Percentiles rank a stretch among this genome's conserved stretches.
Conservation (phyloP, 202 grass and related monocot genomes). For the Dendrocalamus latiflorus region DNA sequence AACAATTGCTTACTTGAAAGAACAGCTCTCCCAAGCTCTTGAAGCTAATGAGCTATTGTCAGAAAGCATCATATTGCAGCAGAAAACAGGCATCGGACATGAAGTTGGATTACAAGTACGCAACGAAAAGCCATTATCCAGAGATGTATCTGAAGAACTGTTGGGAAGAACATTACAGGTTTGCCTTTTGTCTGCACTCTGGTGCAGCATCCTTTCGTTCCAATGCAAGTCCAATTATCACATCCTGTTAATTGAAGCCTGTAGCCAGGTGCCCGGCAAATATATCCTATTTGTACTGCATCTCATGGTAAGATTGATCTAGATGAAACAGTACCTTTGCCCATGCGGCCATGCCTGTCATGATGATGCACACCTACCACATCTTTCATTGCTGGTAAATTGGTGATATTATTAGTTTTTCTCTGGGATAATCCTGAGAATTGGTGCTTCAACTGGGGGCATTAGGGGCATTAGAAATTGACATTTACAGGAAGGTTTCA, state of each 20-base stretch:
- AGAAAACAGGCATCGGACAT: slow-evolving; percentile 19
- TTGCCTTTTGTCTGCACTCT: slow-evolving; percentile 19
- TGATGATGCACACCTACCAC: neutral
- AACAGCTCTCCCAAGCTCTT: slow-evolving; percentile 54
- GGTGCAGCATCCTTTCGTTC: neutral
- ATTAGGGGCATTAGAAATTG: neutral
- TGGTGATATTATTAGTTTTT: neutral
- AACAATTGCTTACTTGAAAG: slow-evolving; percentile 48
- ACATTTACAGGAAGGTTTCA: slow-evolving; percentile 1
- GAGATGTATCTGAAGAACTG: slow-evolving; percentile 35
- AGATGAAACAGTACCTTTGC: neutral
- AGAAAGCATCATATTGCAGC: slow-evolving; percentile 27
- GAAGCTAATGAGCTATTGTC: slow-evolving; percentile 42
- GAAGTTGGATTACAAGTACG: slow-evolving; percentile 21
- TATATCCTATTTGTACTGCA: neutral
- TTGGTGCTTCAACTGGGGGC: neutral
- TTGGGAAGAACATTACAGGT: slow-evolving; percentile 40
- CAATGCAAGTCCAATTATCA: neutral
- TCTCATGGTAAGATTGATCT: neutral
- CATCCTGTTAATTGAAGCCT: neutral
- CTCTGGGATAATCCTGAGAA: neutral
- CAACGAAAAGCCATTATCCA: slow-evolving; percentile 21
- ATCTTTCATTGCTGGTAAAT: neutral
- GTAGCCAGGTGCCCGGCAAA: neutral
- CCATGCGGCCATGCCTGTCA: neutral